Percentiles rank a stretch among this genome's conserved stretches.
Evolutionary conservation across 208 protist genomes (phyloP).

Genomic region (Acanthamoeba castellanii): DNA sequence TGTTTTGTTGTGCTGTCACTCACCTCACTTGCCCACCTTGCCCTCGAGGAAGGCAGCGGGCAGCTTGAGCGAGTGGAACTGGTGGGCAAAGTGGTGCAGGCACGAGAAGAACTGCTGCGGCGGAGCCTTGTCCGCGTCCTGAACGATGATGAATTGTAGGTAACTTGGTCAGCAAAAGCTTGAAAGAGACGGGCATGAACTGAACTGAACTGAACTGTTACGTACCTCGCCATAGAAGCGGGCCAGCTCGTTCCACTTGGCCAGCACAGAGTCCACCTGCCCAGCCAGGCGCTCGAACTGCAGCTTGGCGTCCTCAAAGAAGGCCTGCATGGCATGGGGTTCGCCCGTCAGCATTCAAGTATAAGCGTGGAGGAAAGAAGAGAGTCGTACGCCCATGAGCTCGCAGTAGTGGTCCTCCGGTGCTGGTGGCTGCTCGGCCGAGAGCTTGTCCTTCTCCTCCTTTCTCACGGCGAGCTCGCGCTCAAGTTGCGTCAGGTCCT

Average conservation of each 20-base stretch:
- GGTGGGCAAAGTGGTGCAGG: constrained; percentile 38
- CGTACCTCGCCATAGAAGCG: constrained; percentile 33
- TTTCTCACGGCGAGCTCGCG: not conserved
- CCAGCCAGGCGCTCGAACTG: not conserved
- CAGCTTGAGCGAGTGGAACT: constrained; percentile 34
- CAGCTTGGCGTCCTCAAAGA: constrained; percentile 24
- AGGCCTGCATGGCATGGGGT: not conserved
- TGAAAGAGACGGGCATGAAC: too few relatives aligned
- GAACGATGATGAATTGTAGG: not conserved
- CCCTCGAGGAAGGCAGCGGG: not conserved
- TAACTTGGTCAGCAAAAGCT: not conserved
- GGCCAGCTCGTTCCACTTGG: constrained; percentile 24
- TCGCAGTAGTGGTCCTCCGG: not conserved
- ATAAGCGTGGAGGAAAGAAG: not conserved
- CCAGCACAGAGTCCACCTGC: not conserved
- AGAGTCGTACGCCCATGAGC: not conserved
- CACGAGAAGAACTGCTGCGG: constrained; percentile 44
- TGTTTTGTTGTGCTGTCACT: too few relatives aligned
- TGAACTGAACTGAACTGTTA: not conserved
- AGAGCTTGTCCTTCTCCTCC: not conserved
- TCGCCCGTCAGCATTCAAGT: not conserved
- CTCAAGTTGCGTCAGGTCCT: not conserved
- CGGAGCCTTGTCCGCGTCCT: constrained; percentile 13
- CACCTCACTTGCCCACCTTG: not conserved
- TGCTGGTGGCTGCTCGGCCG: not conserved